These are phyloP conservation scores for Pseudohalonectria lignicola DNA, from an alignment of 2,329 filamentous ascomycete species.

Conservation along the genomic window DNA sequence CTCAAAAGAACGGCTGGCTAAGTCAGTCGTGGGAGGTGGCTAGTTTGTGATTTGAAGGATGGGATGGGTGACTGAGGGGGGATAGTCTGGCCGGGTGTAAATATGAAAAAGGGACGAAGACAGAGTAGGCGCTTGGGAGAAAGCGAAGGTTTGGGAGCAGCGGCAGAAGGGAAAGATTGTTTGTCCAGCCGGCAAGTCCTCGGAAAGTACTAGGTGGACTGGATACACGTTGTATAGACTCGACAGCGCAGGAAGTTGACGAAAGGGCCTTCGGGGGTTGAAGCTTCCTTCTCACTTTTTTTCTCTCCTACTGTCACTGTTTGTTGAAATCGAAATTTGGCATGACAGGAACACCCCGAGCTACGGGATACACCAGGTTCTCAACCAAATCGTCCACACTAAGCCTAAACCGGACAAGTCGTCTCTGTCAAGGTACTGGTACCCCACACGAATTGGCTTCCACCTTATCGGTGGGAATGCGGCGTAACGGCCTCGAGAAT, in stretches of 20 bases:
- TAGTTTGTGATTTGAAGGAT: too few relatives aligned
- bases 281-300: conserved; percentile 4
- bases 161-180: neutral
- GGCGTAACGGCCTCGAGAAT: too few relatives aligned
- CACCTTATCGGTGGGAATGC: too few relatives aligned
- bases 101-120: neutral
- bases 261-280: conserved; percentile 2
- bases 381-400: conserved; percentile 31
- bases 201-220: too few relatives aligned
- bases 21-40: too few relatives aligned
- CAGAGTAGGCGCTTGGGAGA: neutral
- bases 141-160: neutral
- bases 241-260: neutral
- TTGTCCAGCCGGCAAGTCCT: too few relatives aligned
- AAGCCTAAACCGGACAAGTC: conserved; percentile 10
- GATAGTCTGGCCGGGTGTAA: neutral
- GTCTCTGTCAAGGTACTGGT: conserved; percentile 1
- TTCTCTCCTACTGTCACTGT: conserved; percentile 1
- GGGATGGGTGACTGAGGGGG: too few relatives aligned
- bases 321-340: conserved; percentile 3
- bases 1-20: too few relatives aligned
- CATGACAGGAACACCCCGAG: conserved; percentile 2
- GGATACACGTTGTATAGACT: conserved; percentile 1
- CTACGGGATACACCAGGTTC: conserved; percentile 17
- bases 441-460: conserved; percentile 1